Evolutionary conservation across 495 filamentous ascomycete species (phyloP).

Genomic region (Podospora pseudoanserina): DNA sequence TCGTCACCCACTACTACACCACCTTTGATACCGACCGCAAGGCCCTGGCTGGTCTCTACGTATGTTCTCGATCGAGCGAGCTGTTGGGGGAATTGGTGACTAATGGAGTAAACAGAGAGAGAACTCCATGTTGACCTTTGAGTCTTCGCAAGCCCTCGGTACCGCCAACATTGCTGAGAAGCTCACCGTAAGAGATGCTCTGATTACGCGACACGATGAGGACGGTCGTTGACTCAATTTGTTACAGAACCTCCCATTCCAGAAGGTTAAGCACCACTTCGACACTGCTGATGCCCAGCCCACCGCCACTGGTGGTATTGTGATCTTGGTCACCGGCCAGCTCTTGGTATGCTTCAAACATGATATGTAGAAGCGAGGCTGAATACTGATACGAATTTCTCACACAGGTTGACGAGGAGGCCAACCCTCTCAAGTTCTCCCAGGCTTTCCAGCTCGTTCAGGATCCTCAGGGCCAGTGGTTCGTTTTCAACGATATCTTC

Average conservation of each 20-base stretch:
- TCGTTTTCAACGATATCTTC: constrained; percentile 90
- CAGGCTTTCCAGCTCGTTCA: constrained; percentile 80
- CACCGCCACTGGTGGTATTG: constrained; percentile 56
- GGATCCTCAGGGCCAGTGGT: constrained; percentile 67
- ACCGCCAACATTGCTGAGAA: constrained; percentile 65
- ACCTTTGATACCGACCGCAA: constrained; percentile 70
- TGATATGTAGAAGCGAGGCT: neutral
- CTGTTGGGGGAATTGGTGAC: neutral
- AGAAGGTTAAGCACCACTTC: constrained; percentile 68
- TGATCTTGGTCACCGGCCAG: constrained; percentile 81
- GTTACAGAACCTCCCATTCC: constrained; percentile 69
- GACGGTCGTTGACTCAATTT: constrained; percentile 11
- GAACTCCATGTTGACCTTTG: constrained; percentile 90
- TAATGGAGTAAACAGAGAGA: constrained; percentile 55
- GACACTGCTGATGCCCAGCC: constrained; percentile 76
- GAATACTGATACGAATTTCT: constrained; percentile 7
- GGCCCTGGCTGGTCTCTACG: constrained; percentile 69
- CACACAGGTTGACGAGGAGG: constrained; percentile 72
- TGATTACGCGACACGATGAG: neutral
- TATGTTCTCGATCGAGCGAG: constrained; percentile 36
- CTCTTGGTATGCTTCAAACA: constrained; percentile 57
- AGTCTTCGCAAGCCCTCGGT: constrained; percentile 61
- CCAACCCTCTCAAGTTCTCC: constrained; percentile 76
- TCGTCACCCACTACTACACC: constrained; percentile 84
- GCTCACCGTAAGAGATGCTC: constrained; percentile 53